Evolutionary conservation across 2,329 filamentous ascomycete species (phyloP).

Genomic region (Leptographium procerum): DNA sequence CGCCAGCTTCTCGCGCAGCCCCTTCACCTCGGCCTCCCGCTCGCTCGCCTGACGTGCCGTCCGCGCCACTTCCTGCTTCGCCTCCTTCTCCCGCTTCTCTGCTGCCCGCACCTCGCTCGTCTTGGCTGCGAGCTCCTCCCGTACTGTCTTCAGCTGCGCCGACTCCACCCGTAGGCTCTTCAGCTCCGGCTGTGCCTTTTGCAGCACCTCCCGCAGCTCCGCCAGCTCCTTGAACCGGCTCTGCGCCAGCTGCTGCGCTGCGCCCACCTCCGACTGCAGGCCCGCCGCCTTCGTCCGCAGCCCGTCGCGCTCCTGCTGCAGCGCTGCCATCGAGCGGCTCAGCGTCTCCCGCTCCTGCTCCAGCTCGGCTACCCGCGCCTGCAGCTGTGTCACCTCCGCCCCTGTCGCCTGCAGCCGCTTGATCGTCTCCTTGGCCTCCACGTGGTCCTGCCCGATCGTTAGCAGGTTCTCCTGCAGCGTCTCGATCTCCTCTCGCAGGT

Average conservation of each 20-base stretch:
- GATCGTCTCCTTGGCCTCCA: slow-evolving; percentile 67
- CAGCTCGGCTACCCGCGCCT: slow-evolving; percentile 51
- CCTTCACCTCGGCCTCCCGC: slow-evolving; percentile 66
- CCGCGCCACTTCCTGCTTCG: slow-evolving; percentile 60
- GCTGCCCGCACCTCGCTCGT: slow-evolving; percentile 56
- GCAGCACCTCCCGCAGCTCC: slow-evolving; percentile 66
- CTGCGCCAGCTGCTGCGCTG: slow-evolving; percentile 76
- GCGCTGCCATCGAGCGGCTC: slow-evolving; percentile 22
- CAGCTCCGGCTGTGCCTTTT: slow-evolving; percentile 79
- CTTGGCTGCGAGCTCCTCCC: slow-evolving; percentile 57
- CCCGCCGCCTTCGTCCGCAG: slow-evolving; percentile 58
- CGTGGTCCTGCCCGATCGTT: slow-evolving; percentile 69
- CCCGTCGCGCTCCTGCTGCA: slow-evolving; percentile 49
- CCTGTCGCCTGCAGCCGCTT: slow-evolving; percentile 53
- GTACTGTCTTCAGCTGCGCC: slow-evolving; percentile 58
- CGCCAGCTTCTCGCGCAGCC: slow-evolving; percentile 65
- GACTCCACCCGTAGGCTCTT: slow-evolving; percentile 68
- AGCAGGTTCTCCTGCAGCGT: slow-evolving; percentile 69
- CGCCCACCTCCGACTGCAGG: slow-evolving; percentile 72
- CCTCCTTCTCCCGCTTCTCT: slow-evolving; percentile 71
- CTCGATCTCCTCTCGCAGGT: slow-evolving; percentile 76
- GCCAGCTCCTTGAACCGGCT: slow-evolving; percentile 79
- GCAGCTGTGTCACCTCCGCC: slow-evolving; percentile 40
- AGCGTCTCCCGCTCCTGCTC: slow-evolving; percentile 56
- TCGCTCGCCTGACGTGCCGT: slow-evolving; percentile 61